Evolutionary conservation across 2,329 filamentous ascomycete genomes (phyloP).

Genomic region (Xylaria sp.): DNA sequence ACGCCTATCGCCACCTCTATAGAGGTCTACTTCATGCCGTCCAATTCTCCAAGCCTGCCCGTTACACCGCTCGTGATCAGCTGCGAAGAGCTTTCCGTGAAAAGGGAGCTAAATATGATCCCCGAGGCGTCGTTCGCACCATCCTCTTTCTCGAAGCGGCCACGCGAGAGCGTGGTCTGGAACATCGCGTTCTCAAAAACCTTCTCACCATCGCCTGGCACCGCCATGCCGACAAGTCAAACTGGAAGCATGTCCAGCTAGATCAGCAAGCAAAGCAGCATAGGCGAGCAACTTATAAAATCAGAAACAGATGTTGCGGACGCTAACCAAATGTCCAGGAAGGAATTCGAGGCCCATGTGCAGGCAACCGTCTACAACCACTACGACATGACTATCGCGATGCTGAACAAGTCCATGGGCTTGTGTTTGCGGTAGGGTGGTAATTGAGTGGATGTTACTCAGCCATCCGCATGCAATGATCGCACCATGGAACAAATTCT

Average conservation of each 20-base stretch:
- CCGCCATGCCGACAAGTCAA: constrained; percentile 47
- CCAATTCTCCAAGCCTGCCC: constrained; percentile 75
- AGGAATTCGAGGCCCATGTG: constrained; percentile 37
- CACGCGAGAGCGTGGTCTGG: constrained; percentile 70
- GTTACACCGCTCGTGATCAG: constrained; percentile 69
- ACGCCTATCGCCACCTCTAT: constrained; percentile 77
- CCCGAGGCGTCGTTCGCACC: constrained; percentile 69
- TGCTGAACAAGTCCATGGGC: constrained; percentile 80
- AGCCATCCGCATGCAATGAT: constrained; percentile 18
- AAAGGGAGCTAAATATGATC: constrained; percentile 58
- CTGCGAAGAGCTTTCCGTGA: constrained; percentile 70
- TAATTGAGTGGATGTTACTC: constrained; percentile 22
- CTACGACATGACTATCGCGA: constrained; percentile 75
- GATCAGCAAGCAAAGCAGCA: constrained; percentile 38
- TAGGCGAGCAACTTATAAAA: constrained; percentile 19
- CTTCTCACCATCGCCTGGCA: constrained; percentile 64
- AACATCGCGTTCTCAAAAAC: constrained; percentile 79
- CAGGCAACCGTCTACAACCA: constrained; percentile 61
- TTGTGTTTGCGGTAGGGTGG: constrained; percentile 65
- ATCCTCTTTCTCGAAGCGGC: constrained; percentile 77
- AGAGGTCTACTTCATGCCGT: constrained; percentile 75
- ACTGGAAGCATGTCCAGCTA: constrained; percentile 44
- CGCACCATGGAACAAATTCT: constrained; percentile 19
- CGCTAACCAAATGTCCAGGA: constrained; percentile 39
- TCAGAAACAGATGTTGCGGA: background rate